phyloP scores from a whole-genome alignment of 2,329 filamentous ascomycete genomes.

The Alternaria tenuissima region DNA sequence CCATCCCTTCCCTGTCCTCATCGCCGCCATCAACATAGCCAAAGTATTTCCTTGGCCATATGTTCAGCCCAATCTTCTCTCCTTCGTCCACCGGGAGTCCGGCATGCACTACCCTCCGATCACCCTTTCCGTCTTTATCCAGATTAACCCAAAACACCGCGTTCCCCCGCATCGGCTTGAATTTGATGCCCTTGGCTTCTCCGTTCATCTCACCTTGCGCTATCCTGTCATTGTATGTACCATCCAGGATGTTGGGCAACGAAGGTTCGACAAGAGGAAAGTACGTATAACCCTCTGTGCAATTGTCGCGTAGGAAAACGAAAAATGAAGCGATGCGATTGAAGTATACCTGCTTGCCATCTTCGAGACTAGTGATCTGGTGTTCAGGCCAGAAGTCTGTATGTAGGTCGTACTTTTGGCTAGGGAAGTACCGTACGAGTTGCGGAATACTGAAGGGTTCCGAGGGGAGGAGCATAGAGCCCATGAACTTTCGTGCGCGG shows the following conservation, averaged over 20 bases:
- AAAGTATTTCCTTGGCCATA: conserved; percentile 57
- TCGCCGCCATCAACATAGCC: conserved; percentile 4
- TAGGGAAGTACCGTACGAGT: conserved; percentile 34
- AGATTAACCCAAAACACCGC: conserved; percentile 69
- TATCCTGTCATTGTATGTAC: conserved; percentile 21
- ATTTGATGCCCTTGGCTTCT: conserved; percentile 52
- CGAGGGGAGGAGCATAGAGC: conserved; percentile 28
- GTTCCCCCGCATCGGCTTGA: conserved; percentile 63
- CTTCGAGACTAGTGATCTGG: conserved; percentile 23
- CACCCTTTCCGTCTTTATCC: conserved; percentile 52
- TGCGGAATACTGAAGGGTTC: conserved; percentile 36
- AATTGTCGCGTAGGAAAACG: conserved; percentile 36
- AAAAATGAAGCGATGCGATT: conserved; percentile 39
- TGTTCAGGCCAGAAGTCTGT: conserved; percentile 37
- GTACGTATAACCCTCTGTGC: conserved; percentile 33
- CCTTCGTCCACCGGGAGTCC: conserved; percentile 64
- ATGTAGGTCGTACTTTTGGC: conserved; percentile 37
- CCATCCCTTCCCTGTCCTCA: background rate
- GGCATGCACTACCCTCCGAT: conserved; percentile 61
- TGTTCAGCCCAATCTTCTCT: conserved; percentile 67
- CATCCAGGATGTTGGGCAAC: conserved; percentile 10
- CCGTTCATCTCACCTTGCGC: conserved; percentile 27
- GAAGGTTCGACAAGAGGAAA: conserved; percentile 31
- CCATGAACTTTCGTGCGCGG: conserved; percentile 37
- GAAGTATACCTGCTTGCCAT: conserved; percentile 21